Evolutionary conservation across 371 early-diverging fungal genomes (phyloP).

Genomic region (Syncephalastrum contaminatum): DNA sequence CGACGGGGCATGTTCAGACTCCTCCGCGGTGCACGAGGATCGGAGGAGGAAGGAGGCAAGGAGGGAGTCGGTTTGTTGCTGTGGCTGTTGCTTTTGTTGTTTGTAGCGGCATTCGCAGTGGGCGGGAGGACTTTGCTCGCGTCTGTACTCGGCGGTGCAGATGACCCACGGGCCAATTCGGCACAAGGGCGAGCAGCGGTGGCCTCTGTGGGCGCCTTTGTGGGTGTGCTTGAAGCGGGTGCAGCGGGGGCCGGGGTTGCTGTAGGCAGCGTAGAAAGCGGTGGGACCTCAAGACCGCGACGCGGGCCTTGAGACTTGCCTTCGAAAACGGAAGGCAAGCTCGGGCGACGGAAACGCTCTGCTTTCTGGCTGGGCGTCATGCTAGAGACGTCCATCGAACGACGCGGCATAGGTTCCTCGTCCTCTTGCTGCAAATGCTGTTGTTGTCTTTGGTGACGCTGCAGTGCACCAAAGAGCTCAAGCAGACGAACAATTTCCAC

Average conservation of each 20-base stretch:
- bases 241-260: background rate
- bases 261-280: constrained; percentile 21
- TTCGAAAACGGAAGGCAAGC: constrained; percentile 35
- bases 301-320: constrained; percentile 18
- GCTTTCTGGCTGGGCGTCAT: constrained; percentile 18
- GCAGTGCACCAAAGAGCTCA: constrained; percentile 6
- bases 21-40: constrained; percentile 13
- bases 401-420: constrained; percentile 4
- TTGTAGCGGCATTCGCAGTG: background rate
- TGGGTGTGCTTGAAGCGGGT: no score
- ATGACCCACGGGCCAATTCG: no score
- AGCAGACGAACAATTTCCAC: constrained; percentile 50
- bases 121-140: background rate
- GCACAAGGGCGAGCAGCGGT: no score
- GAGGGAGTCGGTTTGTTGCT: background rate
- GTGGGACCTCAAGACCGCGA: constrained; percentile 19
- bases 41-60: constrained; percentile 5
- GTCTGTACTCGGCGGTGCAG: no score
- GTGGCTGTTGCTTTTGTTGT: background rate
- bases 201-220: no score
- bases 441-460: constrained; percentile 7
- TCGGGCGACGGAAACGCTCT: constrained; percentile 31
- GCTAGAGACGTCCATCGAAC: constrained; percentile 18
- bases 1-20: constrained; percentile 18
- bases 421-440: constrained; percentile 1